phyloP scores from a whole-genome alignment of 352 stramenopile genomes.

The Phytophthora agathidicida region DNA sequence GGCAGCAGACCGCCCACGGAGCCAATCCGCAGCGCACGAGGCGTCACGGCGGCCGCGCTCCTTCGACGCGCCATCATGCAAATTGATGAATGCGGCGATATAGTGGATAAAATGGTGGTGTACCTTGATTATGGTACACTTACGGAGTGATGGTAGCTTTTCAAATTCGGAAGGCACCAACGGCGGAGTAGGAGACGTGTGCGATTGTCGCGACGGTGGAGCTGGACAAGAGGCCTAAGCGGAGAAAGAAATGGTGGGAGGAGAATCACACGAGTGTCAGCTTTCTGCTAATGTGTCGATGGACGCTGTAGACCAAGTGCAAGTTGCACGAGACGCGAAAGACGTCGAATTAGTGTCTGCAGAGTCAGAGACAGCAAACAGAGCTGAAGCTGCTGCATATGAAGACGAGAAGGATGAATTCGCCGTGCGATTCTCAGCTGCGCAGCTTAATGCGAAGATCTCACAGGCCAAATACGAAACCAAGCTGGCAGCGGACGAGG shows the following conservation, averaged over 20 bases:
- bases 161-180: conserved; percentile 8
- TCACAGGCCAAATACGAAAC: conserved; percentile 61
- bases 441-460: conserved; percentile 57
- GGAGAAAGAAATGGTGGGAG: not conserved
- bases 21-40: conserved; percentile 12
- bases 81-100: not conserved
- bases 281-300: conserved; percentile 18
- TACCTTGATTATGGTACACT: conserved; percentile 12
- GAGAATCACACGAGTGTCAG: not conserved
- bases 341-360: not conserved
- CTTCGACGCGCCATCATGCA: conserved; percentile 3
- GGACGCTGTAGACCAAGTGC: not conserved
- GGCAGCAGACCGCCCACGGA: conserved; percentile 21
- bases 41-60: conserved; percentile 1
- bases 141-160: conserved; percentile 19
- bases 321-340: conserved; percentile 4
- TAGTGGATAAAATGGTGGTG: not conserved
- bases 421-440: conserved; percentile 40
- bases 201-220: not conserved
- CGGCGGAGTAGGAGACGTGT: not conserved
- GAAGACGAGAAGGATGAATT: conserved; percentile 28
- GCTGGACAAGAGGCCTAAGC: not conserved
- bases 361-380: not conserved
- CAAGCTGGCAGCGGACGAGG: conserved; percentile 54
- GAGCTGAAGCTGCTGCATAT: not conserved